A percentile compares a stretch with the other conserved stretches of the same genome.
Evolutionary conservation across 257 asterid species (phyloP).

Genomic region (Lycium barbarum): DNA sequence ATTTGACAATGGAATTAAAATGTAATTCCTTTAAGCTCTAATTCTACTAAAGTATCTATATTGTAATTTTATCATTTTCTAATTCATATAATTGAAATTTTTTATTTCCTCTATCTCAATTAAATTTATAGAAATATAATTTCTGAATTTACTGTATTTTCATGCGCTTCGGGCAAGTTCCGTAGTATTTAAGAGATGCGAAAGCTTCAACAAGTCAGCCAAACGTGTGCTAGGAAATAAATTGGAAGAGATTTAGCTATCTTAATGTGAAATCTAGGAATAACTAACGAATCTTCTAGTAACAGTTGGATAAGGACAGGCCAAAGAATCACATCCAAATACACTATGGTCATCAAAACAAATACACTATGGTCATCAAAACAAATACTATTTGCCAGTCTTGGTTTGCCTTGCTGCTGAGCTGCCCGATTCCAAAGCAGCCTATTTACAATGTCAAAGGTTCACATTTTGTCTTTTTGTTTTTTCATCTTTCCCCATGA

Average conservation of each 20-base stretch:
- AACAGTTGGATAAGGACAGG: neutral
- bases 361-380: too few species aligned
- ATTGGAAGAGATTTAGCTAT: neutral
- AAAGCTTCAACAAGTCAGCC: neutral
- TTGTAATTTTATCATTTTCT: too few species aligned
- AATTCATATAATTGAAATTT: too few species aligned
- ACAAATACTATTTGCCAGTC: too few species aligned
- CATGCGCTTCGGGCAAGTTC: too few species aligned
- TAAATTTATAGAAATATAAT: too few species aligned
- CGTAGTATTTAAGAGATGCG: neutral
- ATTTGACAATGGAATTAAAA: too few species aligned
- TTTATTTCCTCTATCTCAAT: too few species aligned
- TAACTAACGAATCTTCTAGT: neutral
- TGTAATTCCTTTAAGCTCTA: too few species aligned
- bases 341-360: neutral
- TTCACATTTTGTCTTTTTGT: neutral
- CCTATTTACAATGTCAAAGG: neutral
- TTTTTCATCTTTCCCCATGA: neutral
- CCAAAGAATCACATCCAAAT: neutral
- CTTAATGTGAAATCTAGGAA: conserved; percentile 19
- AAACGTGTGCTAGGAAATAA: neutral
- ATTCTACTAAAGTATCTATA: too few species aligned
- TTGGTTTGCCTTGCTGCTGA: neutral
- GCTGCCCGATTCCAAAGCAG: neutral
- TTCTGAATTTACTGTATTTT: too few species aligned